Evolutionary conservation across 2,329 filamentous ascomycete genomes (phyloP), one percentile per base, ranked within the genome.

Genomic region (Trichoderma afroharzianum): DNA sequence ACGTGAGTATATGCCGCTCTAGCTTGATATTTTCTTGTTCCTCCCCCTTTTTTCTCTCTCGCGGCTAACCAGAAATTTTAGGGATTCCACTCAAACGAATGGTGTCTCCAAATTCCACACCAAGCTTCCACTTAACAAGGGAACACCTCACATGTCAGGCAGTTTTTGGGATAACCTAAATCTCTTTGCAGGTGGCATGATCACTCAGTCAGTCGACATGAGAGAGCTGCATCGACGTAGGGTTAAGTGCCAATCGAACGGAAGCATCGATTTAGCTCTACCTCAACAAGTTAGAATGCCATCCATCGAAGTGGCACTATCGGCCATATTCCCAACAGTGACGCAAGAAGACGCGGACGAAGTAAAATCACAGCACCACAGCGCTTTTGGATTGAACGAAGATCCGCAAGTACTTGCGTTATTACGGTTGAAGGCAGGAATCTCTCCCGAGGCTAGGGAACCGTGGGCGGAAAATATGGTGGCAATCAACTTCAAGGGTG

Each of bases 391-490:
- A 9, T 6, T 68, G 33, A 47, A 50, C 32, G 75, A 74, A 15
- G 70, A 77, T 33, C 36, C 63, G 30, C 76, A 75, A 68, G 75
- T 76, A 4, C 72, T 76, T 15, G 66, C 78, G 11, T 74, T 80
- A 30, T 74, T 75, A 55, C 75, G 69, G 32, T 75, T 70, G 36
- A 72, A 70, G n/a, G 71, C 74, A 4, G 75, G 72, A 24, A 74
- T 72, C 69, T 33, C 72, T 58, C 32, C 73, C 53, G 62, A 76
- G 9, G 70, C 76, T 9, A 81, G 79, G 71, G 79, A 78, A 39
- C 79, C 83, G 3, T 92, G 90, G 90, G 89, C 88, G 2, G 83
- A 85, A 53, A 86, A 92, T 72, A 84, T 85, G 43, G 83, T 92
- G 32, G 84, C 85, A 63, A 82, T 93, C 63, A 83, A 82, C n/a